Evolutionary conservation across 2,329 filamentous ascomycete genomes (phyloP).

Genomic region (Cordyceps cateniannulata): DNA sequence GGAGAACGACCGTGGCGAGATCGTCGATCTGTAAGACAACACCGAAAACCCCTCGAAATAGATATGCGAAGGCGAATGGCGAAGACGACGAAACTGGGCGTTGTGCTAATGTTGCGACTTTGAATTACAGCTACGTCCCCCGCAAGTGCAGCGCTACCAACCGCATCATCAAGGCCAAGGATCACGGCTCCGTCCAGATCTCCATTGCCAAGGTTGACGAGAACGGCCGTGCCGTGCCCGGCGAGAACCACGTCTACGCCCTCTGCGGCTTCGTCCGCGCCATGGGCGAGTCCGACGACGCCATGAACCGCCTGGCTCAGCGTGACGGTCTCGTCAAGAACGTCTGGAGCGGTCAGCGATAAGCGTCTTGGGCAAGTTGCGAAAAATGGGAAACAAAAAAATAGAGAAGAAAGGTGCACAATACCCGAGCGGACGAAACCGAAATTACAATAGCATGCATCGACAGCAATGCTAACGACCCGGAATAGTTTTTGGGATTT

Average conservation of each 20-base stretch:
- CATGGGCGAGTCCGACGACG: conserved; percentile 97
- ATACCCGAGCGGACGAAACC: conserved; percentile 15
- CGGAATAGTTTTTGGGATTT: conserved; percentile 21
- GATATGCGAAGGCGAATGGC: conserved; percentile 3
- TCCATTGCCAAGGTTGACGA: conserved; percentile 97
- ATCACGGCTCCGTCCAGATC: conserved; percentile 98
- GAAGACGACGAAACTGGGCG: neutral
- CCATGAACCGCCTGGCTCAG: conserved; percentile 91
- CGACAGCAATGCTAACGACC: conserved; percentile 10
- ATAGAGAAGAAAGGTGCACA: conserved; percentile 16
- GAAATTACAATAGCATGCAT: neutral
- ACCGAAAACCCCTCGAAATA: conserved; percentile 4
- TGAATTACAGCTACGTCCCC: conserved; percentile 73
- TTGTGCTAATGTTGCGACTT: conserved; percentile 21
- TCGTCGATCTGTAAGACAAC: conserved; percentile 87
- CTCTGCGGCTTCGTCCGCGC: conserved; percentile 96
- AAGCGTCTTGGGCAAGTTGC: conserved; percentile 34
- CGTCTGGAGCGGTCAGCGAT: conserved; percentile 79
- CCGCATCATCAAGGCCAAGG: conserved; percentile 99
- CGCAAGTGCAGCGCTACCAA: conserved; percentile 98
- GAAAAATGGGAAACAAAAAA: conserved; percentile 12
- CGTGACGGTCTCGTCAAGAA: conserved; percentile 94
- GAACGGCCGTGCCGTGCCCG: conserved; percentile 87
- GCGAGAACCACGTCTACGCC: conserved; percentile 96
- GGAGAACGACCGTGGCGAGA: conserved; percentile 99